Base-by-base conservation (phyloP, 2,329 filamentous ascomycete species). In the Ceratocystis alfenasii region DNA sequence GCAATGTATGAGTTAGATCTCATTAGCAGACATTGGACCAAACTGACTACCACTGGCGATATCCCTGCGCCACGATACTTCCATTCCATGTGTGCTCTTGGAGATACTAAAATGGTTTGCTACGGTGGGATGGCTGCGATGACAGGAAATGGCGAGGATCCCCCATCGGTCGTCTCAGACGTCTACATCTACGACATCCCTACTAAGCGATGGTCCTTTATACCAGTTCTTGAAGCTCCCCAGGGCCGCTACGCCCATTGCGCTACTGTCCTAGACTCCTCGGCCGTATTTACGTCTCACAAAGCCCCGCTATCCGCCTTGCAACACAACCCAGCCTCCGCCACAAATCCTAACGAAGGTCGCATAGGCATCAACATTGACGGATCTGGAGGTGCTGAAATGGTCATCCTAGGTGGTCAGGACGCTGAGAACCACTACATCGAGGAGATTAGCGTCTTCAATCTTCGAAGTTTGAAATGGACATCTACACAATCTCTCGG, bases 351-450 rank as follows among this genome's bases (percentile, higher is more conserved):
- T 1, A 94, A 96, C 73, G 89, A 94, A 72, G 93, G 93, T 17
- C 84, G 88, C 2, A 86, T 96, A 66, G 93, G 93, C 2, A 87
- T 96, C 67, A 88, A 88, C 69, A 86, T 97, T 68, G 92, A 99
- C 74, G 93, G 94, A 0, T 85, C 85, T 22, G 94, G 94, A 17
- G 94, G 94, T 41, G 90, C 94, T 1, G 93, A 99, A 74, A 96
- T 99, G 93, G 84, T 99, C 5, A 87, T 99, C 15, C 92, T 97
- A 6, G 94, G 94, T 68, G 94, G 94, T 0, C 94, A 99, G 75
- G 94, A 99, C 73, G 94, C 89, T 65, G 87, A 88, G n/a, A 99
- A 99, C 74, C 92, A 96, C 74, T 99, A 99, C 73, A 99, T 99
- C 70, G 93, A 99, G 75, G 91, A 99, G 75, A 95, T 99, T 69